Percentiles rank a stretch among this genome's conserved stretches.
Evolutionary conservation across 2,329 filamentous ascomycete genomes (phyloP).

Genomic region (Phialemonium atrogriseum): DNA sequence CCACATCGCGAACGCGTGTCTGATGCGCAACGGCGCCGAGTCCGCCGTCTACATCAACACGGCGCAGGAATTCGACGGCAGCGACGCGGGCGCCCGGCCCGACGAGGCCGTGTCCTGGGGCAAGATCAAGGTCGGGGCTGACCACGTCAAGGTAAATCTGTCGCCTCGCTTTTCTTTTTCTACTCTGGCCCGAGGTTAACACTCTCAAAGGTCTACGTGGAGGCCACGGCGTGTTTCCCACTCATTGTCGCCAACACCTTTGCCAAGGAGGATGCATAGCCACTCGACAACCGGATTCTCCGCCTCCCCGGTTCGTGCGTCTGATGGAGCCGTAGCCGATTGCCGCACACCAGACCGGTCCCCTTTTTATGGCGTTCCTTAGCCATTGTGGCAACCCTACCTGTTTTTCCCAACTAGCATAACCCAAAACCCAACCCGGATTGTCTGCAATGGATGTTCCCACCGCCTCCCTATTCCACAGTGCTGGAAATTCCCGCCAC

Average conservation of each 20-base stretch:
- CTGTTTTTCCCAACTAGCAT: no score
- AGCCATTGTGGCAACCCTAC: no score
- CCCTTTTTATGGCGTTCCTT: no score
- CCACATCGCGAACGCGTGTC: conserved; percentile 92
- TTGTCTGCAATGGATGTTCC: no score
- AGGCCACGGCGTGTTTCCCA: conserved; percentile 57
- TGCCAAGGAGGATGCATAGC: conserved; percentile 48
- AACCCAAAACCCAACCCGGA: no score
- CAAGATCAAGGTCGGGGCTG: conserved; percentile 85
- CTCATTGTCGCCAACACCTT: conserved; percentile 61
- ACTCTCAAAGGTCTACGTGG: conserved; percentile 46
- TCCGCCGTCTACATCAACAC: conserved; percentile 98
- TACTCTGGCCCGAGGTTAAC: conserved; percentile 8
- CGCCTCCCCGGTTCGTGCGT: no score
- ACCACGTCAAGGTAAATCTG: conserved; percentile 72
- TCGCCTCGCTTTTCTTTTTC: background rate
- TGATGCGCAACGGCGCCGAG: conserved; percentile 97
- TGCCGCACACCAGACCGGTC: no score
- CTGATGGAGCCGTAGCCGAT: no score
- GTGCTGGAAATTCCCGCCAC: no score
- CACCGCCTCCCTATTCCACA: no score
- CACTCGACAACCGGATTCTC: no score
- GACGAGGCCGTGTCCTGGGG: conserved; percentile 98
- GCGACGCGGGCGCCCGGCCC: conserved; percentile 86
- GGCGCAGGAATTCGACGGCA: conserved; percentile 93